Conservation (phyloP, 352 stramenopile genomes). For the Pythium sp. region DNA sequence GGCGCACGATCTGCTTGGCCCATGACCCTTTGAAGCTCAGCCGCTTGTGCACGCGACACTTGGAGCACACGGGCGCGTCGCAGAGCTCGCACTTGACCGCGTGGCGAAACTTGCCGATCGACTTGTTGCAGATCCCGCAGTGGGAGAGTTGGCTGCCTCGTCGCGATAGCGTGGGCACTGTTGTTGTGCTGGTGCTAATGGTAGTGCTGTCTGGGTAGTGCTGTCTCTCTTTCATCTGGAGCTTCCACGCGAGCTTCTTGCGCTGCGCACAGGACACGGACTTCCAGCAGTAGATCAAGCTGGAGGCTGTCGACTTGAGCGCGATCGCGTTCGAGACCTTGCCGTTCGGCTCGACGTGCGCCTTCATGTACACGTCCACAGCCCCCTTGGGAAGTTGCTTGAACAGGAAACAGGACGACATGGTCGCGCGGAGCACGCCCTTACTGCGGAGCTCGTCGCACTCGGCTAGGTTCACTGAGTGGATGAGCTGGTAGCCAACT, state of each 20-base stretch:
- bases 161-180: not conserved
- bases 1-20: constrained; percentile 6
- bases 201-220: not conserved
- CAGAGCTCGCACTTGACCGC: constrained; percentile 16
- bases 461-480: constrained; percentile 36
- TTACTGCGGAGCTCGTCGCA: constrained; percentile 31
- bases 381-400: constrained; percentile 23
- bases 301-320: constrained; percentile 18
- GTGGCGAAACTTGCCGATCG: constrained; percentile 12
- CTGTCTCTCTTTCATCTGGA: constrained; percentile 4
- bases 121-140: constrained; percentile 12
- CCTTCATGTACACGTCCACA: constrained; percentile 31
- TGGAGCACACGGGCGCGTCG: constrained; percentile 13
- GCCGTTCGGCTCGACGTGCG: constrained; percentile 24
- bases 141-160: constrained; percentile 9
- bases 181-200: not conserved
- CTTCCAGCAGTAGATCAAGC: constrained; percentile 33
- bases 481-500: constrained; percentile 54
- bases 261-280: constrained; percentile 27
- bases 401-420: constrained; percentile 43
- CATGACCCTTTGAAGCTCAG: constrained; percentile 6
- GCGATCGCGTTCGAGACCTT: constrained; percentile 21
- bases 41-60: constrained; percentile 14
- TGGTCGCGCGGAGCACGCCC: constrained; percentile 31
- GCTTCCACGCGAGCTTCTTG: constrained; percentile 34